These are phyloP conservation scores for Pyrus communis DNA, from an alignment of 306 rosid genomes.

Conservation along the genomic window DNA sequence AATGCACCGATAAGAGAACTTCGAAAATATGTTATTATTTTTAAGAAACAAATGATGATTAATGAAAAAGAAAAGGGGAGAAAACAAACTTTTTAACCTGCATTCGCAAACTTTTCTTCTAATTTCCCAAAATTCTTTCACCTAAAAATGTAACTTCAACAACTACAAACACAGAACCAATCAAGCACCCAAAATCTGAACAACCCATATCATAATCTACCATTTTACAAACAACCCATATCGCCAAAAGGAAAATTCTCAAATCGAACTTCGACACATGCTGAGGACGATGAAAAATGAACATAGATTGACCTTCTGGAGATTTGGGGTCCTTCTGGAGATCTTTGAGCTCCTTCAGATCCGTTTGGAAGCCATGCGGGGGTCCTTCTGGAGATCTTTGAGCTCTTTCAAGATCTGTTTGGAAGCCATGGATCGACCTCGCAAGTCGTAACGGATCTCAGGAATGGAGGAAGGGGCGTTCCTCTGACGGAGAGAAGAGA, in stretches of 20 bases:
- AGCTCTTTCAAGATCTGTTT: conserved; percentile 82
- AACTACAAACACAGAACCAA: neutral
- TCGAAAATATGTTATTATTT: too few relatives aligned
- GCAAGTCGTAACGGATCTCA: conserved; percentile 33
- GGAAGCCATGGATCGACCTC: conserved; percentile 55
- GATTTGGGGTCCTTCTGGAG: too few relatives aligned
- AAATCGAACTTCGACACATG: conserved; percentile 13
- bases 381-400: conserved; percentile 39
- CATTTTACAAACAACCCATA: neutral
- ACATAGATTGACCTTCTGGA: neutral
- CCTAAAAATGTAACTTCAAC: neutral
- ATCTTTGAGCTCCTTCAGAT: too few relatives aligned
- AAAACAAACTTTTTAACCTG: too few relatives aligned
- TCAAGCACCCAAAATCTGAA: neutral
- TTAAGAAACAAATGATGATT: too few relatives aligned
- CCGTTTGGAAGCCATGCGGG: too few relatives aligned
- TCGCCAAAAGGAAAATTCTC: neutral
- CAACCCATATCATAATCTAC: neutral
- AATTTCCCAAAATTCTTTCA: neutral
- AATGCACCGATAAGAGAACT: too few relatives aligned
- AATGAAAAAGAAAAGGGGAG: too few relatives aligned
- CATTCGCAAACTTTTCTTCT: too few relatives aligned
- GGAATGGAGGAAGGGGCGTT: neutral
- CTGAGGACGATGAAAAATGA: neutral
- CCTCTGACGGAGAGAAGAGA: neutral